Evolutionary conservation across 345 rosid genomes (phyloP).

Genomic region (Durio zibethinus): DNA sequence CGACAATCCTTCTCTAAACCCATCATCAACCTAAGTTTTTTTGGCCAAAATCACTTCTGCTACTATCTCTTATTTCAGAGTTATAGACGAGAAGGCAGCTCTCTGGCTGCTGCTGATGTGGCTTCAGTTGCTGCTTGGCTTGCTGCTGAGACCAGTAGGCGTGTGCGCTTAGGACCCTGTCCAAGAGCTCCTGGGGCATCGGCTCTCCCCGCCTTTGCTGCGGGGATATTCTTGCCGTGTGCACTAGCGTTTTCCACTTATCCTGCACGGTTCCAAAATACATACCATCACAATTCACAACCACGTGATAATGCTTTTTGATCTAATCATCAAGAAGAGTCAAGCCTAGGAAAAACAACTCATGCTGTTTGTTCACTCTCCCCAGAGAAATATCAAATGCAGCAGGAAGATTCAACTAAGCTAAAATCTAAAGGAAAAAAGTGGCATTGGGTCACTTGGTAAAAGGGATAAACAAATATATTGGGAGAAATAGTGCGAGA

Average conservation of each 20-base stretch:
- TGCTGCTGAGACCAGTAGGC: constrained; percentile 91
- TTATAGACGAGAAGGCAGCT: constrained; percentile 45
- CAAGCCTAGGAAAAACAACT: constrained; percentile 9
- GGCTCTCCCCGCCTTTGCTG: constrained; percentile 99
- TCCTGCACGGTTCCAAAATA: constrained; percentile 45
- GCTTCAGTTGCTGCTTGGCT: constrained; percentile 64
- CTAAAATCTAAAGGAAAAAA: background rate
- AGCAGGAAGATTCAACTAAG: constrained; percentile 1
- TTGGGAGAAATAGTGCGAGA: constrained; percentile 6
- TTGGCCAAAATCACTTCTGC: constrained; percentile 8
- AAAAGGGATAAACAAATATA: background rate
- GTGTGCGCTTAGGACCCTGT: constrained; percentile 79
- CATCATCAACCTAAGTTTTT: constrained; percentile 5
- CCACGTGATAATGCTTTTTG: background rate
- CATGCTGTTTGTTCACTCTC: background rate
- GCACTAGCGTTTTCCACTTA: constrained; percentile 96
- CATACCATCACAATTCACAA: background rate
- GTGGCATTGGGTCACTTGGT: background rate
- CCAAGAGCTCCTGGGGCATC: constrained; percentile 90
- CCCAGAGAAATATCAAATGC: background rate
- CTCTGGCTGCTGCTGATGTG: constrained; percentile 37
- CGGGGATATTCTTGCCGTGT: constrained; percentile 95
- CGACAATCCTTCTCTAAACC: constrained; percentile 17
- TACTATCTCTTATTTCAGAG: background rate
- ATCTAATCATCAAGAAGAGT: constrained; percentile 1